phyloP scores from a whole-genome alignment of 306 rosid species.

The Aeschynomene evenia region DNA sequence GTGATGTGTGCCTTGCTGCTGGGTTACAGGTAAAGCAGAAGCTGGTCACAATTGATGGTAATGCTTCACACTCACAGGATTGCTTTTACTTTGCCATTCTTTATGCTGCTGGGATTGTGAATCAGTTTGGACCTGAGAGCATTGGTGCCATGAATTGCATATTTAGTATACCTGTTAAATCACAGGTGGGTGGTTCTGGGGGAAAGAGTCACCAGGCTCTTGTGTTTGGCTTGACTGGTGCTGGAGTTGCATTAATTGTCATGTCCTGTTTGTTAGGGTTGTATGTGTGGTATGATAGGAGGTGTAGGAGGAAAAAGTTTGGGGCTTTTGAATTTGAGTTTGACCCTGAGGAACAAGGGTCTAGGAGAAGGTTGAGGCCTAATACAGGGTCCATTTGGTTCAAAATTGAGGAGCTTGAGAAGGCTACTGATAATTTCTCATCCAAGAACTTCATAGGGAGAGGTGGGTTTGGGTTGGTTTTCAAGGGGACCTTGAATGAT shows the following conservation, averaged over 20 bases:
- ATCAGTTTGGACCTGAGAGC: slow-evolving; percentile 77
- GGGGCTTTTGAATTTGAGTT: slow-evolving; percentile 37
- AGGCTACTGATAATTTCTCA: slow-evolving; percentile 75
- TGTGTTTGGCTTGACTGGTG: slow-evolving; percentile 76
- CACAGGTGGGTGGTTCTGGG: slow-evolving; percentile 37
- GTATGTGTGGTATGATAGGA: slow-evolving; percentile 67
- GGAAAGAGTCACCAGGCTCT: slow-evolving; percentile 50
- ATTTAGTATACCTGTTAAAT: slow-evolving; percentile 46
- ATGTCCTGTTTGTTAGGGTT: slow-evolving; percentile 59
- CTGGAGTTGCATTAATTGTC: slow-evolving; percentile 58
- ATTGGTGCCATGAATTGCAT: slow-evolving; percentile 57
- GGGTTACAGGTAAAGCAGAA: slow-evolving; percentile 39
- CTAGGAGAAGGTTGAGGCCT: slow-evolving; percentile 71
- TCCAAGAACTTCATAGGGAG: slow-evolving; percentile 79
- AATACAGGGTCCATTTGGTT: slow-evolving; percentile 91
- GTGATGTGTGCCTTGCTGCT: slow-evolving; percentile 65
- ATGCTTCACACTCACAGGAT: slow-evolving; percentile 44
- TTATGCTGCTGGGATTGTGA: slow-evolving; percentile 90
- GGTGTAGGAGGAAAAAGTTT: slow-evolving; percentile 38
- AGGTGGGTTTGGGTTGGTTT: slow-evolving; percentile 92
- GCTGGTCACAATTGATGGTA: slow-evolving; percentile 56
- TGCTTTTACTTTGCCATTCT: slow-evolving; percentile 65
- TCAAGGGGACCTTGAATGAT: slow-evolving; percentile 69
- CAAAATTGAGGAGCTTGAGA: slow-evolving; percentile 81
- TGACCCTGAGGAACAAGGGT: slow-evolving; percentile 65